These are phyloP conservation scores for Chrysoporthe deuterocubensis DNA, from an alignment of 2,329 filamentous ascomycete genomes.

Conservation along the genomic window DNA sequence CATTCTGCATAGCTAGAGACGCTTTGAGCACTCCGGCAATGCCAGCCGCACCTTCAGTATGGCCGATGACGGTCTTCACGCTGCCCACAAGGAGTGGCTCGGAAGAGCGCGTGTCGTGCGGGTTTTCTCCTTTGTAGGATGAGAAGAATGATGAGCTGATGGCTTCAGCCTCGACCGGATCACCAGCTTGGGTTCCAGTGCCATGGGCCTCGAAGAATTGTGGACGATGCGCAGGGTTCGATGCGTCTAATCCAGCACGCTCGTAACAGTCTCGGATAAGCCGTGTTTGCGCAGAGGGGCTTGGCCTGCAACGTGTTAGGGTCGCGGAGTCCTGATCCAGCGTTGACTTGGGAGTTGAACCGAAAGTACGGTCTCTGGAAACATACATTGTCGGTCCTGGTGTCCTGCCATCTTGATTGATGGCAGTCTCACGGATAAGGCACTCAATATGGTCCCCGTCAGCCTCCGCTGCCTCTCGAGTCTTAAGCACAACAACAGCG, in stretches of 20 bases:
- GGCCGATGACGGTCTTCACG: slow-evolving; percentile 42
- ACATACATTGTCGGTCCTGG: slow-evolving; percentile 48
- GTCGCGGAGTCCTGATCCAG: no score
- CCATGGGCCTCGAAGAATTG: slow-evolving; percentile 51
- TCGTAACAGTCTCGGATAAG: slow-evolving; percentile 41
- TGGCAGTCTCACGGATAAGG: slow-evolving; percentile 46
- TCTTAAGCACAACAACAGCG: slow-evolving; percentile 52
- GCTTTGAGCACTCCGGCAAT: slow-evolving; percentile 46
- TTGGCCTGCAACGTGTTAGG: slow-evolving; percentile 39
- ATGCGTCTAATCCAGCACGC: slow-evolving; percentile 41
- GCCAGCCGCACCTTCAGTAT: slow-evolving; percentile 35
- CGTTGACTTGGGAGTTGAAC: no score
- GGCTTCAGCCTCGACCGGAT: slow-evolving; percentile 33
- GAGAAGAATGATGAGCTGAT: slow-evolving; percentile 36
- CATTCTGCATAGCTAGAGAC: slow-evolving; percentile 41
- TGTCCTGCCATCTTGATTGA: slow-evolving; percentile 51
- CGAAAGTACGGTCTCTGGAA: background rate
- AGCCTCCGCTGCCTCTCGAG: slow-evolving; percentile 46
- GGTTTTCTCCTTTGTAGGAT: no score
- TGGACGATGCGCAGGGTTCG: slow-evolving; percentile 33
- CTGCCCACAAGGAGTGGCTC: slow-evolving; percentile 10
- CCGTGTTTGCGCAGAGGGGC: slow-evolving; percentile 40
- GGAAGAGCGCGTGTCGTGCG: slow-evolving; percentile 8
- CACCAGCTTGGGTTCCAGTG: slow-evolving; percentile 38
- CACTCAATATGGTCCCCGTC: slow-evolving; percentile 47